A percentile compares a stretch with the other conserved stretches of the same genome.
phyloP scores from a whole-genome alignment of 2,329 filamentous ascomycete species.

The Botrytis aclada region DNA sequence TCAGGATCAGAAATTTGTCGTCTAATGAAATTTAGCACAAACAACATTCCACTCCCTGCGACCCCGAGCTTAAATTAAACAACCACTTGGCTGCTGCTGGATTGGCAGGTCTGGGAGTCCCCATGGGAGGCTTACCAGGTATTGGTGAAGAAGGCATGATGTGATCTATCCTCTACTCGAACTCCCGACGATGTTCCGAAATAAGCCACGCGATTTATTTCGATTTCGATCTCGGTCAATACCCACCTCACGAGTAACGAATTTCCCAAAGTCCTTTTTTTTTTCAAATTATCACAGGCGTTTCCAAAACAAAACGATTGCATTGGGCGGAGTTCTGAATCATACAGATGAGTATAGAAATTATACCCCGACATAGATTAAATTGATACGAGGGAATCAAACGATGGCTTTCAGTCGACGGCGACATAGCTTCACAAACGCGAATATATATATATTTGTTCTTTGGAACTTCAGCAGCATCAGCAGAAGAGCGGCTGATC shows the following conservation, averaged over 20 bases:
- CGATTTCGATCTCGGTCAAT: constrained; percentile 17
- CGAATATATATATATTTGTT: background rate
- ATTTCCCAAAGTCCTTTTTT: constrained; percentile 1
- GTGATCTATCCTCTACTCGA: constrained; percentile 20
- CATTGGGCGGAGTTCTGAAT: constrained; percentile 35
- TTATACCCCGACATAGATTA: constrained; percentile 37
- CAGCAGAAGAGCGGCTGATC: background rate
- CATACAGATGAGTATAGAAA: constrained; percentile 27
- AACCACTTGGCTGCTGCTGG: constrained; percentile 37
- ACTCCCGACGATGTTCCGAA: constrained; percentile 13
- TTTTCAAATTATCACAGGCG: constrained; percentile 10
- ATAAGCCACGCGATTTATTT: constrained; percentile 6
- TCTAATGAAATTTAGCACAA: constrained; percentile 57
- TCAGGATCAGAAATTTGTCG: constrained; percentile 23
- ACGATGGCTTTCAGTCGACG: constrained; percentile 1
- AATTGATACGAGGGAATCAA: constrained; percentile 23
- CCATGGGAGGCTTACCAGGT: constrained; percentile 48
- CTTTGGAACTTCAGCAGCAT: background rate
- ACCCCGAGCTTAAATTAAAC: constrained; percentile 67
- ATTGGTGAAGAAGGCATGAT: constrained; percentile 52
- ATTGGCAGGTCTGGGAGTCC: constrained; percentile 34
- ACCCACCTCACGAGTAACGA: constrained; percentile 8
- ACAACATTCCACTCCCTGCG: constrained; percentile 82
- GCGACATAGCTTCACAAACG: background rate
- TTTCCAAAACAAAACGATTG: constrained; percentile 23